Evolutionary conservation across 202 grass and related monocot genomes (phyloP).

Genomic region (Cymbopogon flexuosus): DNA sequence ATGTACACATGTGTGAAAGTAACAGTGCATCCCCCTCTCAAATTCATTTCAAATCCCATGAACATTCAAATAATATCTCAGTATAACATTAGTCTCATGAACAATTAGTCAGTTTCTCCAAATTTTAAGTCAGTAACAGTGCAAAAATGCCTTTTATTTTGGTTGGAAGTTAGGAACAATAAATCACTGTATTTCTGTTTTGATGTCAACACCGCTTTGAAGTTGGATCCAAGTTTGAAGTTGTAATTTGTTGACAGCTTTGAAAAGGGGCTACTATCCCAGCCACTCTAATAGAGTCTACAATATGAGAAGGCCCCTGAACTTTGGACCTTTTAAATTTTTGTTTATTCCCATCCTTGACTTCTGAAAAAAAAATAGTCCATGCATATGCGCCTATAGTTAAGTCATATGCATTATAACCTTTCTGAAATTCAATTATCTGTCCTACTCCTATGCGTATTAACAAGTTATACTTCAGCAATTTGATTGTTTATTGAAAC

Average conservation of each 20-base stretch:
- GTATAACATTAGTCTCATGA: not conserved
- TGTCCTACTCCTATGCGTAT: not conserved
- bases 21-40: not conserved
- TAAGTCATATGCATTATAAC: not conserved
- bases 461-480: not conserved
- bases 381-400: not conserved
- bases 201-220: not conserved
- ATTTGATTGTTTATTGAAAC: not conserved
- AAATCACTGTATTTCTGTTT: not conserved
- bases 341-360: not conserved
- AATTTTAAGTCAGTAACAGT: not conserved
- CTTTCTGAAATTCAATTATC: slow-evolving; percentile 5
- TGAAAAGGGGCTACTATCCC: not conserved
- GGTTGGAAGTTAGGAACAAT: slow-evolving; percentile 6
- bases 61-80: not conserved
- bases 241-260: slow-evolving; percentile 4
- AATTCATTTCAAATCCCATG: slow-evolving; percentile 1
- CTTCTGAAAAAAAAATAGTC: not conserved
- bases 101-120: slow-evolving; percentile 4
- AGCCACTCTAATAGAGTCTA: not conserved
- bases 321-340: not conserved
- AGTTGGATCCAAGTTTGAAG: not conserved
- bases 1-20: not conserved
- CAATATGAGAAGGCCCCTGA: not conserved
- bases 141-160: slow-evolving; percentile 7